Percentiles rank a stretch among this genome's conserved stretches.
phyloP scores from a whole-genome alignment of 2,329 filamentous ascomycete species.

The Huntiella moniliformis region DNA sequence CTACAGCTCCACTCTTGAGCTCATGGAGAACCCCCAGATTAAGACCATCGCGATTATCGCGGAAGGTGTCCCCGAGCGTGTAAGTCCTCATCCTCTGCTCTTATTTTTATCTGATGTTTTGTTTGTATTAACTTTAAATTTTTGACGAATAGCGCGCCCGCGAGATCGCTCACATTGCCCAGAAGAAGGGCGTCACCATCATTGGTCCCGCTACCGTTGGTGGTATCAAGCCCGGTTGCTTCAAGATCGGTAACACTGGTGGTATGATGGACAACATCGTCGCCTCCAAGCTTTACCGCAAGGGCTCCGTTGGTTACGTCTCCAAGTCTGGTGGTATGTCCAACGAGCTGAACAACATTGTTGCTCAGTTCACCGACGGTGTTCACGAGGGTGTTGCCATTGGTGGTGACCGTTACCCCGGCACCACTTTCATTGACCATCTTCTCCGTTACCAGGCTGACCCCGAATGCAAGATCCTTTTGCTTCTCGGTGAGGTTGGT shows the following conservation, averaged over 20 bases:
- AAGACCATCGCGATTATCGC: conserved; percentile 99
- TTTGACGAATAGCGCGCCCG: conserved; percentile 53
- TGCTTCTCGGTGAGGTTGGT: conserved; percentile 94
- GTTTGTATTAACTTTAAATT: not conserved
- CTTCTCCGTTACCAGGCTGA: conserved; percentile 91
- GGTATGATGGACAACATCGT: conserved; percentile 99
- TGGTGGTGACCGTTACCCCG: conserved; percentile 95
- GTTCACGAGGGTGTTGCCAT: conserved; percentile 99
- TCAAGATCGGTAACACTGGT: conserved; percentile 99
- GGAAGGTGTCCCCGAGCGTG: conserved; percentile 94
- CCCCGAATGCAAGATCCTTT: conserved; percentile 90
- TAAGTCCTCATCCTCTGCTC: conserved; percentile 29
- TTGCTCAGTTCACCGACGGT: conserved; percentile 88
- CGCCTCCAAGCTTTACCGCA: conserved; percentile 98
- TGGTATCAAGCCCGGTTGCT: conserved; percentile 97
- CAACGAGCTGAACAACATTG: conserved; percentile 99
- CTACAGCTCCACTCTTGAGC: conserved; percentile 95
- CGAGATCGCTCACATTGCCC: conserved; percentile 89
- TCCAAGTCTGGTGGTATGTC: conserved; percentile 99
- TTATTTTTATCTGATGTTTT: not conserved
- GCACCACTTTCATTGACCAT: conserved; percentile 98
- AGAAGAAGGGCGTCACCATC: conserved; percentile 98
- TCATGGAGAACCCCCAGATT: conserved; percentile 94
- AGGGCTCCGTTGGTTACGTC: conserved; percentile 95
- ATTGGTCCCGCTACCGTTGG: conserved; percentile 96